Conservation (phyloP, 257 asterid genomes). For the Catharanthus roseus region DNA sequence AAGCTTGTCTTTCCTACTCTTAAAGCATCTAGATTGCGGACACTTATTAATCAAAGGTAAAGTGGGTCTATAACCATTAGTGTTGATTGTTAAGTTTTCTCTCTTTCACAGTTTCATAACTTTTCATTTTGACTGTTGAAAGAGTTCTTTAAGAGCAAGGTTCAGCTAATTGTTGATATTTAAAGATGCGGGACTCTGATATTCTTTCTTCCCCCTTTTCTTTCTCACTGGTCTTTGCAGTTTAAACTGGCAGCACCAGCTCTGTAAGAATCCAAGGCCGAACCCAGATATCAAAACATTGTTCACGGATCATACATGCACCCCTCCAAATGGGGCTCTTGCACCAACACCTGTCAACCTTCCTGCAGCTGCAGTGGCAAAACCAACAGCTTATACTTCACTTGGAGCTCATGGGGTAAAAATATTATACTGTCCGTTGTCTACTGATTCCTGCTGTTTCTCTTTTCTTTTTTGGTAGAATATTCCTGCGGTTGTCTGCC, state of each 20-base stretch:
- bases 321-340: conserved; percentile 77
- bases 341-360: conserved; percentile 74
- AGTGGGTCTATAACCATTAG: background rate
- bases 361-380: conserved; percentile 71
- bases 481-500: background rate
- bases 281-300: conserved; percentile 94
- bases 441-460: background rate
- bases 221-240: conserved; percentile 36
- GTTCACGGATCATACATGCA: conserved; percentile 82
- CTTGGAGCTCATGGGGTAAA: conserved; percentile 93
- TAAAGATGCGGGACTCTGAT: background rate
- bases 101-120: background rate
- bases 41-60: conserved; percentile 93
- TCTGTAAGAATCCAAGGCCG: conserved; percentile 90
- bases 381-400: conserved; percentile 62
- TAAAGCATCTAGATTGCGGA: conserved; percentile 88
- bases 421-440: conserved; percentile 2
- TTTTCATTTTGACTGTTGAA: background rate
- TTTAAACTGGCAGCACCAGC: conserved; percentile 99
- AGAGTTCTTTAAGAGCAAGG: background rate
- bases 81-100: background rate
- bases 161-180: background rate
- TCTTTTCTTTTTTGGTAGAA: too few relatives aligned
- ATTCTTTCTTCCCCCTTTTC: background rate
- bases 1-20: conserved; percentile 86